Evolutionary conservation across 2,329 filamentous ascomycete genomes (phyloP), one percentile per base, ranked within the genome.

Genomic region (Microcera coccophila): DNA sequence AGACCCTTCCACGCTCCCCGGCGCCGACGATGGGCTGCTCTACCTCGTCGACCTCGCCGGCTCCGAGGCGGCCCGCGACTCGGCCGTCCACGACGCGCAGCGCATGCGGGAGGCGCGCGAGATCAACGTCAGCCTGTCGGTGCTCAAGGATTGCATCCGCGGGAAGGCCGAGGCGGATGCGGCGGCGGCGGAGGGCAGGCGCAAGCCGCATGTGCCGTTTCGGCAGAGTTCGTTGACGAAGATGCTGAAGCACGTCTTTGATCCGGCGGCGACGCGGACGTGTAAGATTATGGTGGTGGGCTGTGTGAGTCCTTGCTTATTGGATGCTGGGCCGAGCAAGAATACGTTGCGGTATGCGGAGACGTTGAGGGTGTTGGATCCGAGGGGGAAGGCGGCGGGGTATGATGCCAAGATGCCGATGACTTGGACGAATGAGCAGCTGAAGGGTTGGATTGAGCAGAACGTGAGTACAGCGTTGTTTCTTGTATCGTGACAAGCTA

Each of bases 91-190:
- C 51, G 62, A 62, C 3, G 55, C 64, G 2, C 65, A 68, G 20
- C 69, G 72, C 5, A 72, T 74, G 63, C 64, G 65, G 29, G 72
- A 75, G 51, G 63, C 70, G 4, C 61, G 64, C 11, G 67, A 74
- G 53, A 75, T 75, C 59, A 75, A 75, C 50, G 64, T 59, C 8
- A 74, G 71, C 45, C 62, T 76, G 0, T 74, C 72, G 0, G 64
- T 71, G 0, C 63, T 78, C 3, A 76, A 77, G 45, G 74, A 76
- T 49, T 77, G 73, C 43, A 77, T 78, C 38, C 67, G 73, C 1
- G 70, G 67, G 2, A 67, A 68, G 29, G 67, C 68, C 1, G 54
- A 64, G 24, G 50, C 62, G 0, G 66, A 73, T 33, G 55, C 57
- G 20, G 12, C 15, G 16, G 44, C 29, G 15, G 43, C 39, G 21